Percentiles rank a stretch among this genome's conserved stretches.
Conservation (phyloP, 169 alveolate genomes). For the Plasmodium cynomolgi region DNA sequence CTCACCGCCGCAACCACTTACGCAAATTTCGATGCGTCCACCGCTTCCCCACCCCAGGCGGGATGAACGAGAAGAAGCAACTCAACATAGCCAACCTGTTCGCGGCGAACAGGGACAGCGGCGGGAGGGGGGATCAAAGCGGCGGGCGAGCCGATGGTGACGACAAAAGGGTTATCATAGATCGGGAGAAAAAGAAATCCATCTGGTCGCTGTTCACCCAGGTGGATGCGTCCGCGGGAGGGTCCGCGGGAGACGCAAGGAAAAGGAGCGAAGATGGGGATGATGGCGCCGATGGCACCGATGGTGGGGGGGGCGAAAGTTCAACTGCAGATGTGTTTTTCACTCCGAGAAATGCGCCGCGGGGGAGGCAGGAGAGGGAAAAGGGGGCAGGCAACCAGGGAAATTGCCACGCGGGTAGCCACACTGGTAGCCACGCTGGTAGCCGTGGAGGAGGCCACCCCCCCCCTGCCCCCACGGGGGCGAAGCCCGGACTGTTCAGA, state of each 20-base stretch:
- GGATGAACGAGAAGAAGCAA: not conserved
- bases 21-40: not conserved
- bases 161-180: conserved; percentile 15
- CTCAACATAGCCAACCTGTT: not conserved
- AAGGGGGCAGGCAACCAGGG: not conserved
- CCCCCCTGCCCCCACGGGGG: not conserved
- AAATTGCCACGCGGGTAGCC: not conserved
- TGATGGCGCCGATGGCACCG: not conserved
- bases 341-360: conserved; percentile 14
- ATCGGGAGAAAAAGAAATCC: conserved; percentile 26
- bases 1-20: not conserved
- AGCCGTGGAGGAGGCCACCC: not conserved
- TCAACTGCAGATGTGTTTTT: conserved; percentile 6
- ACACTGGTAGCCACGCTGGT: too few species aligned
- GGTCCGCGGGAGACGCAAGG: not conserved
- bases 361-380: not conserved
- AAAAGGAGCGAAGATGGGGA: not conserved
- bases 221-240: conserved; percentile 4
- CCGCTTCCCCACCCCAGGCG: not conserved
- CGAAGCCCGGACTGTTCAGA: conserved; percentile 16
- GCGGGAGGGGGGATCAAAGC: not conserved
- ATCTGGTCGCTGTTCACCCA: conserved; percentile 65
- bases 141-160: not conserved
- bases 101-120: not conserved
- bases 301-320: not conserved